Evolutionary conservation across 148 eudicot species (phyloP), one percentile per base, ranked within the genome.

Genomic region (Rhododendron simsii): DNA sequence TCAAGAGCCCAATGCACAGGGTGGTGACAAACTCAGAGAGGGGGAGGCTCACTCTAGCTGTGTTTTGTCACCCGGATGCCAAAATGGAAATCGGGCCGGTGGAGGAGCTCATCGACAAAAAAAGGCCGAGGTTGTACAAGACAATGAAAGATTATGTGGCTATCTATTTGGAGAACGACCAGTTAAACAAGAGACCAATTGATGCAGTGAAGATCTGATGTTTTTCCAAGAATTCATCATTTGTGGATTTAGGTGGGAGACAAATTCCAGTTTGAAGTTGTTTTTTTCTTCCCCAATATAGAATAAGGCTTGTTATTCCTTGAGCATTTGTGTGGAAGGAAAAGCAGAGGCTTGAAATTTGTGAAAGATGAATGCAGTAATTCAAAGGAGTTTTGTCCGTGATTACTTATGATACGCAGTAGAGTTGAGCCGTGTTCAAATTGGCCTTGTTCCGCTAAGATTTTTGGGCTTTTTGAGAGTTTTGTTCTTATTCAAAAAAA

Each of bases 1-100:
- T 89, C 84, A 92, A 91, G 91, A 92, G 92, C 86, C 91, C 92
- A 12, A 53, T 90, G 71, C 93, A 92, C 83, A 91, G 91, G 69
- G 95, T 89, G 69, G 84, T 92, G 69, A 88, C 89, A 76, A 88
- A 89, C 87, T 81, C 92, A 2, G 85, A 86, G 61, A 87, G 73
- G 35, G 91, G 85, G 53, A 92, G 91, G 86, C 57, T 53, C 20
- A 84, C 92, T 7, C 63, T 93, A 33, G 94, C 91, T 45, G 85
- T 91, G 81, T 91, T 93, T 71, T 90, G 87, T 69, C 1, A 44
- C 2, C 92, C 95, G 1, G 89, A 89, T 20, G n/a, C 83, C 5
- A 84, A 78, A 16, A 80, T 48, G 26, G 92, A 90, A 10, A 88
- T 93, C 41, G 89, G 48, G 78, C 93, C 95, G 14, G 85, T 78